Percentiles rank a stretch among this genome's conserved stretches.
These are phyloP conservation scores for Basipetospora chlamydospora DNA, from an alignment of 2,329 filamentous ascomycete genomes.

Conservation along the genomic window DNA sequence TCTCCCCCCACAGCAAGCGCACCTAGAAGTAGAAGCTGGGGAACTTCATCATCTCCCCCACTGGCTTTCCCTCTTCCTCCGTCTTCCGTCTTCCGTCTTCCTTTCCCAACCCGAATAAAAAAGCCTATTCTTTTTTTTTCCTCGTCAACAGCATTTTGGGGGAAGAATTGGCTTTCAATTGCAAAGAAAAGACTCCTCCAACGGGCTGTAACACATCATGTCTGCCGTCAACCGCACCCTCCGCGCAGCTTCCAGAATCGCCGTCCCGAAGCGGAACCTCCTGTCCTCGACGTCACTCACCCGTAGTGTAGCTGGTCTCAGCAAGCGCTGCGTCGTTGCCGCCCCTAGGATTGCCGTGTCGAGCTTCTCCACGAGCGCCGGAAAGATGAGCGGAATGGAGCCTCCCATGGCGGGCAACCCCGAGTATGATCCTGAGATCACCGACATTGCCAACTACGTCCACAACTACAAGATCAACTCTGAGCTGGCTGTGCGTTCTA, in stretches of 20 bases:
- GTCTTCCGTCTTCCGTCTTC: too few relatives aligned
- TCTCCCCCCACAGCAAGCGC: too few relatives aligned
- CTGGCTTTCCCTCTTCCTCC: too few relatives aligned
- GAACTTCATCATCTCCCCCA: too few relatives aligned
- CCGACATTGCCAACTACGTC: constrained; percentile 89
- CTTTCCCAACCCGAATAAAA: too few relatives aligned
- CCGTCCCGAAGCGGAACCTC: constrained; percentile 11
- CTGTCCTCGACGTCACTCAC: neutral
- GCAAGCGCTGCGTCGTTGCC: constrained; percentile 8
- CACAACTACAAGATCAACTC: constrained; percentile 85
- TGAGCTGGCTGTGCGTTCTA: constrained; percentile 66
- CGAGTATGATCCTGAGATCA: constrained; percentile 82
- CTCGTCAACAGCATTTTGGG: too few relatives aligned
- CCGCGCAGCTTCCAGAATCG: constrained; percentile 30
- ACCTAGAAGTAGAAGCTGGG: too few relatives aligned
- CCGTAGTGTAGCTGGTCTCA: constrained; percentile 9
- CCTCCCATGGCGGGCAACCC: constrained; percentile 33
- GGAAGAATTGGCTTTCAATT: too few relatives aligned
- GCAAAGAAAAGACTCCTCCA: too few relatives aligned
- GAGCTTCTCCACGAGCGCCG: constrained; percentile 4
- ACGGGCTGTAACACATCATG: too few relatives aligned
- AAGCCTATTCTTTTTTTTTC: too few relatives aligned
- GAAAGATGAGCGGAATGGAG: constrained; percentile 14
- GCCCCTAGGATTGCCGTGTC: constrained; percentile 15
- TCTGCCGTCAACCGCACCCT: constrained; percentile 40